A percentile compares a stretch with the other conserved stretches of the same genome.
phyloP scores from a whole-genome alignment of 176 grass and related monocot genomes.

The Carex kokanica region DNA sequence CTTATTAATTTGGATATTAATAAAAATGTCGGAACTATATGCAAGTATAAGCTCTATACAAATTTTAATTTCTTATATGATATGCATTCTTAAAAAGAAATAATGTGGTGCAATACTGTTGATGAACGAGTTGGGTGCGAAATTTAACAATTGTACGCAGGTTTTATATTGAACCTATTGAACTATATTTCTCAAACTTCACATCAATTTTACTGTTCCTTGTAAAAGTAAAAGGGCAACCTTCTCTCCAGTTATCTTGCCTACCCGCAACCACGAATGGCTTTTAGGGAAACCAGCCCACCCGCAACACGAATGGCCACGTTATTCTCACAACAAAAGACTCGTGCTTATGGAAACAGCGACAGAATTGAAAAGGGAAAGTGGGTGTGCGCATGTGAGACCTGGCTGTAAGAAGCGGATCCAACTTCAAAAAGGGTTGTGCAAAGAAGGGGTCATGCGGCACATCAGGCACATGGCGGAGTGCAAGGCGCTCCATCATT shows the following conservation, averaged over 20 bases:
- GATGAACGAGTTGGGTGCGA: too few species aligned
- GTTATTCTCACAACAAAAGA: not conserved
- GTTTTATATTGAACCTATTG: not conserved
- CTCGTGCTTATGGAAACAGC: not conserved
- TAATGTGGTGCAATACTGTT: too few species aligned
- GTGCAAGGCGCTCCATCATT: slow-evolving; percentile 8
- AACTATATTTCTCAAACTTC: slow-evolving; percentile 5
- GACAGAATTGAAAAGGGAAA: slow-evolving; percentile 6
- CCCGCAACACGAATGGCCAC: not conserved
- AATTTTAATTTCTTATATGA: too few species aligned
- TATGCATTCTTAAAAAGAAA: too few species aligned
- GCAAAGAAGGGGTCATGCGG: not conserved
- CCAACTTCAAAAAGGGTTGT: not conserved
- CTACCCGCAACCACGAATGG: too few species aligned
- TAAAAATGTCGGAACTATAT: too few species aligned
- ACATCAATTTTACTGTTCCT: not conserved
- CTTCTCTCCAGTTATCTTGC: not conserved
- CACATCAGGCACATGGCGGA: slow-evolving; percentile 15
- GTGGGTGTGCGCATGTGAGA: slow-evolving; percentile 21
- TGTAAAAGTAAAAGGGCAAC: too few species aligned
- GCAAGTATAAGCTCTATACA: too few species aligned
- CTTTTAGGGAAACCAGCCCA: not conserved
- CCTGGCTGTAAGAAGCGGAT: slow-evolving; percentile 9
- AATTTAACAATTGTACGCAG: too few species aligned
- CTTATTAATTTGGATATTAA: too few species aligned